These are phyloP conservation scores for Inga leiocalycina DNA, from an alignment of 306 rosid species.

Conservation along the genomic window DNA sequence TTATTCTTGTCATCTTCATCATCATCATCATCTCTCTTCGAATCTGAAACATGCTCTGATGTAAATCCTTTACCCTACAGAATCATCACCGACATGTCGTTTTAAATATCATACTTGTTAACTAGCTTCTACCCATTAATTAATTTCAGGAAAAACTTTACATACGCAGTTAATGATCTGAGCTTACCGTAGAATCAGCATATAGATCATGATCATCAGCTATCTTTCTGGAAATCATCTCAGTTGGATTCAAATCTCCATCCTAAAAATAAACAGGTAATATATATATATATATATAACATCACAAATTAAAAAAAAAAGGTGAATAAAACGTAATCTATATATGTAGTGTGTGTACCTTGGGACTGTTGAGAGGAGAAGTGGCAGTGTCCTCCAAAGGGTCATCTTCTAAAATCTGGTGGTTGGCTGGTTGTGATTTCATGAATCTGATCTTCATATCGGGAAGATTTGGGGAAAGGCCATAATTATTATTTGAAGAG, in stretches of 20 bases:
- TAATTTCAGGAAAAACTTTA: not conserved
- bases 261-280: slow-evolving; percentile 43
- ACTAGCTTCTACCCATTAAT: not conserved
- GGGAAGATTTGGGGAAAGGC: not conserved
- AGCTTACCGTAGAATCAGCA: slow-evolving; percentile 64
- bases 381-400: slow-evolving; percentile 96
- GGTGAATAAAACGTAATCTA: not conserved
- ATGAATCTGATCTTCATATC: slow-evolving; percentile 52
- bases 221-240: slow-evolving; percentile 51
- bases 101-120: not conserved
- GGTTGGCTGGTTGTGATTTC: slow-evolving; percentile 56
- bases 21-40: slow-evolving; percentile 39
- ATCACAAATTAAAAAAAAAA: not conserved
- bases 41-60: slow-evolving; percentile 49
- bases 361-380: slow-evolving; percentile 90
- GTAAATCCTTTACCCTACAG: slow-evolving; percentile 51
- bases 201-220: slow-evolving; percentile 36
- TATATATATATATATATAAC: not conserved
- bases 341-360: slow-evolving; percentile 45
- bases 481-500: not conserved
- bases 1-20: slow-evolving; percentile 17
- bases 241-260: slow-evolving; percentile 50
- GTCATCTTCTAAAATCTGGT: slow-evolving; percentile 50
- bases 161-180: not conserved
- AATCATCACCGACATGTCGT: slow-evolving; percentile 21